Conservation (phyloP, 1,284 basidiomycete species). For the Pyrrhoderma noxium region DNA sequence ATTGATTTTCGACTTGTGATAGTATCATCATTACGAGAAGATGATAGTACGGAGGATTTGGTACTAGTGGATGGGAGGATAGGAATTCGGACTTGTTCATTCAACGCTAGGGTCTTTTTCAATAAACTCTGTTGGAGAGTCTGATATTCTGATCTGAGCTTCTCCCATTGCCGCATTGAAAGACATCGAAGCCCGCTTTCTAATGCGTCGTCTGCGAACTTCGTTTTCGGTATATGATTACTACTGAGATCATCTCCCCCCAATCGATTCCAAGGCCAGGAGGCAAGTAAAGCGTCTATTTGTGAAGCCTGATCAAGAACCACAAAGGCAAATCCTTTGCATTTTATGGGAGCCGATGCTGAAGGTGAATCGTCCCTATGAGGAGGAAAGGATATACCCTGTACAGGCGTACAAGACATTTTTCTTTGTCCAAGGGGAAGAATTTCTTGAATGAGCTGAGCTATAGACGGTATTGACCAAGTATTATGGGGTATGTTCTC, state of each 20-base stretch:
- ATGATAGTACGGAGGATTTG: background rate
- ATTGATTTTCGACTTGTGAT: background rate
- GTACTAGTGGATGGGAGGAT: background rate
- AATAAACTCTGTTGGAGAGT: conserved; percentile 46
- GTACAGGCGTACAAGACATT: conserved; percentile 30
- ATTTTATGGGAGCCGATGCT: conserved; percentile 36
- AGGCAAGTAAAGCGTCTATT: conserved; percentile 34
- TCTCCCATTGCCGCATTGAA: conserved; percentile 51
- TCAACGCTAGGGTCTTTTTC: conserved; percentile 33
- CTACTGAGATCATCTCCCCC: conserved; percentile 1
- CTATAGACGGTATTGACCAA: conserved; percentile 41
- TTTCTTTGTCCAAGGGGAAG: conserved; percentile 24
- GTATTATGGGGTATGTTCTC: conserved; percentile 59
- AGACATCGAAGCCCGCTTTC: conserved; percentile 54
- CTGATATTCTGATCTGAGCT: conserved; percentile 58
- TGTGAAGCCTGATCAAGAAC: conserved; percentile 38
- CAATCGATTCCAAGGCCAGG: conserved; percentile 54
- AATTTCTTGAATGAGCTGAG: conserved; percentile 37
- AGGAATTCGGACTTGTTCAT: conserved; percentile 13
- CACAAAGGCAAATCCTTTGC: conserved; percentile 68
- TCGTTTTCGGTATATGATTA: background rate
- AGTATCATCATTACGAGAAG: background rate
- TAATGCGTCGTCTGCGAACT: conserved; percentile 32
- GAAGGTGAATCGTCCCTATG: conserved; percentile 54
- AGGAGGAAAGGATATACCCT: conserved; percentile 47